Evolutionary conservation across 495 filamentous ascomycete species (phyloP), one percentile per base, ranked within the genome.

Genomic region (Podospora didyma): DNA sequence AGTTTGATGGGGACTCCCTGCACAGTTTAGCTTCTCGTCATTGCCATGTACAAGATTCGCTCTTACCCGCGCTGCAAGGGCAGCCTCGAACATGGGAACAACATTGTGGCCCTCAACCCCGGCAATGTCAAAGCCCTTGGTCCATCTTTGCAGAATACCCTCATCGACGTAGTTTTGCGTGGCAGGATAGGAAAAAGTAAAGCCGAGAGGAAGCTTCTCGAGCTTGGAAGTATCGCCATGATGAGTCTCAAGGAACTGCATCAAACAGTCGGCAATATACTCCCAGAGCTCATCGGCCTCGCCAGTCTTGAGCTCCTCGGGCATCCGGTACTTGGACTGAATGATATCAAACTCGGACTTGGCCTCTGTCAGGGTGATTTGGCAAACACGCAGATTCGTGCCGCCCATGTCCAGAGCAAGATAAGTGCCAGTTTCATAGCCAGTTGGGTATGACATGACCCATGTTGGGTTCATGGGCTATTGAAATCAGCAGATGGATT

Each of bases 401-500:
- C 94, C 94, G 56, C 94, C 94, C 95, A 98, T 97, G 69, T 98
- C 94, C 31, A 98, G 79, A 62, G 94, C 94, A 46, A 98, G 79
- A 71, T 85, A 98, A 39, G 89, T 96, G 59, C 94, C 94, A 14
- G 85, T 87, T 70, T 98, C 94, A 56, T 92, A 61, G 52, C 94
- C 94, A 65, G 88, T 87, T 56, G 94, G 94, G 73, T 89, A 96
- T 54, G 84, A 86, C 86, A 97, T 92, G 54, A 94, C 92, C 94
- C 94, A 98, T 50, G 94, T 97, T 42, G 94, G 89, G 74, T 97
- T 97, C 94, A 98, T 98, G 57, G 94, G 94, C 92, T 96, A 71
- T 46, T 19, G 47, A 34, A 16, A 50, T 53, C 21, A 53, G 53
- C 24, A 52, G 39, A 17, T 26, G 20, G 2, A 21, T 21, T 47